Percentiles rank a stretch among this genome's conserved stretches.
These are phyloP conservation scores for Solanum chilense DNA, from an alignment of 257 asterid species.

Conservation along the genomic window DNA sequence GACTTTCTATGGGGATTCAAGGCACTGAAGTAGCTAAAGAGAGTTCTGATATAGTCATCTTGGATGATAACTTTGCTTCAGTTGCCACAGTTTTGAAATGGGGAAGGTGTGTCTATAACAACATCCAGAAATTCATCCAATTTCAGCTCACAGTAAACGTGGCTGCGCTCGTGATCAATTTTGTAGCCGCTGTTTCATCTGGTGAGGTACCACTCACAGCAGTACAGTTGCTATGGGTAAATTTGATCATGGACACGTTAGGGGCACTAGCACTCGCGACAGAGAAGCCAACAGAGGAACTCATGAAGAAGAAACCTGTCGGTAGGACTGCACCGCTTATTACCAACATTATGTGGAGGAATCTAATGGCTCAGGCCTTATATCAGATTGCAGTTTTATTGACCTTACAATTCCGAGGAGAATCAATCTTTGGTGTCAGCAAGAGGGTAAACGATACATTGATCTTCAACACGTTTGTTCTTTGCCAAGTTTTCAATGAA, in stretches of 20 bases:
- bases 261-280: too few relatives aligned
- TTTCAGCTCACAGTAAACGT: not conserved
- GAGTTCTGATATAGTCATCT: not conserved
- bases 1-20: not conserved
- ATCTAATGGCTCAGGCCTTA: not conserved
- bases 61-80: not conserved
- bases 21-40: not conserved
- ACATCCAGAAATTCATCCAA: not conserved
- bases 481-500: slow-evolving; percentile 6
- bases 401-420: not conserved
- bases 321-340: not conserved
- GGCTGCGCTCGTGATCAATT: not conserved
- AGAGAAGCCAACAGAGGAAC: too few relatives aligned
- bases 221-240: too few relatives aligned
- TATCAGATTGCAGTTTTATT: not conserved
- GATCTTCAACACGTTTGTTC: not conserved
- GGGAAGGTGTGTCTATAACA: not conserved
- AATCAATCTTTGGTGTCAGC: not conserved
- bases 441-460: not conserved
- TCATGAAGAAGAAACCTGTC: not conserved
- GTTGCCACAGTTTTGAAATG: not conserved
- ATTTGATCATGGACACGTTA: too few relatives aligned
- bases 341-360: not conserved
- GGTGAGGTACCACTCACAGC: not conserved
- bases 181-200: not conserved